Percentiles rank a stretch among this genome's conserved stretches.
Evolutionary conservation across 1,139 yeast species (phyloP).

Genomic region (Sugiyamaella sp.): DNA sequence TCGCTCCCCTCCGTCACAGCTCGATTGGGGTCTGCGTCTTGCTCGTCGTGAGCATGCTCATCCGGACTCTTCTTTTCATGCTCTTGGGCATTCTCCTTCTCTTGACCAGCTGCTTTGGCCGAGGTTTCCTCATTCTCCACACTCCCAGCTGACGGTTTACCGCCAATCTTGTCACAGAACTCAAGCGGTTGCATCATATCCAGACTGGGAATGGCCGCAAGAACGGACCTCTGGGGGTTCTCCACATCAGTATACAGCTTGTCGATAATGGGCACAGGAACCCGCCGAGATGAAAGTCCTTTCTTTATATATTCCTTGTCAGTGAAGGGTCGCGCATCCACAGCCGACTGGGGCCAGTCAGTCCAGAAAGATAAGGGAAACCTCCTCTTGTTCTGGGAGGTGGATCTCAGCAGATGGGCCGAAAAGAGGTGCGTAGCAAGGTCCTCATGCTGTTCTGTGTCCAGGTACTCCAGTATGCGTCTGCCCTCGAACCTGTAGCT

Average conservation of each 20-base stretch:
- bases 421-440: constrained; percentile 39
- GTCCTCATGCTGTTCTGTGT: constrained; percentile 33
- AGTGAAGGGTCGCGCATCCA: background rate
- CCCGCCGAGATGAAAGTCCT: constrained; percentile 18
- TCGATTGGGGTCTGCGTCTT: too few species aligned
- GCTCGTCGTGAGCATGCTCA: too few species aligned
- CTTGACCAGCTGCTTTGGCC: too few species aligned
- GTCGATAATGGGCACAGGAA: constrained; percentile 24
- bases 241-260: constrained; percentile 21
- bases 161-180: too few species aligned
- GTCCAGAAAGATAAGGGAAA: constrained; percentile 23
- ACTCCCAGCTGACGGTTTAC: background rate
- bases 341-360: constrained; percentile 25
- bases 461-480: constrained; percentile 33
- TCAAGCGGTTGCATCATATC: constrained; percentile 9
- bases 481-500: constrained; percentile 21
- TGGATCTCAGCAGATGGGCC: constrained; percentile 29
- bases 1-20: background rate
- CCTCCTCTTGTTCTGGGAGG: background rate
- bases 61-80: too few species aligned
- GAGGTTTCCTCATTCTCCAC: background rate
- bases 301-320: constrained; percentile 5
- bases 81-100: too few species aligned
- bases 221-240: constrained; percentile 7
- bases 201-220: constrained; percentile 9